Conservation (phyloP, 768 basidiomycete species). For the Phylloporus scabripes region DNA sequence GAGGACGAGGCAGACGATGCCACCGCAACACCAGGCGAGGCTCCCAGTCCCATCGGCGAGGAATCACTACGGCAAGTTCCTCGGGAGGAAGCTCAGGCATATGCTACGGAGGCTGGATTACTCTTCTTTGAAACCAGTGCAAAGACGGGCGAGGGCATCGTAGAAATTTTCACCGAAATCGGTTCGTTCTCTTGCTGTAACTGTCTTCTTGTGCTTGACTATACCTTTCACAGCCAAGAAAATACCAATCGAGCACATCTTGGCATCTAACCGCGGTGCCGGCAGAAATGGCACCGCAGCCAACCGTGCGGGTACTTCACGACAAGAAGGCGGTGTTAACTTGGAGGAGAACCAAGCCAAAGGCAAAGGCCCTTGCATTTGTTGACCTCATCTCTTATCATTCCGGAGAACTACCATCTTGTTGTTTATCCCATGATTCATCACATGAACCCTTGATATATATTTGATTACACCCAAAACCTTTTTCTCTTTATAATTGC, state of each 20-base stretch:
- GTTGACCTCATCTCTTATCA: slow-evolving; percentile 40
- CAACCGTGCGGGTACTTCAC: slow-evolving; percentile 45
- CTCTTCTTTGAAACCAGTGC: slow-evolving; percentile 98
- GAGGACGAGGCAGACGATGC: slow-evolving; percentile 92
- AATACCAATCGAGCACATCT: slow-evolving; percentile 89
- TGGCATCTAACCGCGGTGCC: slow-evolving; percentile 71
- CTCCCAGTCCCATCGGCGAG: slow-evolving; percentile 44
- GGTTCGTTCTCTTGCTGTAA: slow-evolving; percentile 45
- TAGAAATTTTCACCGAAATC: slow-evolving; percentile 97
- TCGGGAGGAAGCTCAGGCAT: slow-evolving; percentile 91
- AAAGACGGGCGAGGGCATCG: slow-evolving; percentile 93
- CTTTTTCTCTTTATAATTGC: slow-evolving; percentile 25
- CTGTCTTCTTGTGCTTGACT: neutral
- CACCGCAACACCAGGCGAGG: slow-evolving; percentile 78
- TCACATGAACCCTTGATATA: slow-evolving; percentile 20
- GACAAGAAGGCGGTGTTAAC: slow-evolving; percentile 56
- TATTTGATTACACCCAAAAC: slow-evolving; percentile 18
- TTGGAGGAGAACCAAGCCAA: slow-evolving; percentile 63
- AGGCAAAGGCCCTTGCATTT: slow-evolving; percentile 76
- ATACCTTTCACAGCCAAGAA: slow-evolving; percentile 58
- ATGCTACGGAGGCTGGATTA: slow-evolving; percentile 90
- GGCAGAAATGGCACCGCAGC: slow-evolving; percentile 57
- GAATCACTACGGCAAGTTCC: slow-evolving; percentile 87
- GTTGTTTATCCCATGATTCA: slow-evolving; percentile 16
- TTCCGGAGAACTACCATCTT: slow-evolving; percentile 15